Evolutionary conservation across 768 basidiomycete genomes (phyloP), one percentile per base, ranked within the genome.

Genomic region (Auricularia sp.): DNA sequence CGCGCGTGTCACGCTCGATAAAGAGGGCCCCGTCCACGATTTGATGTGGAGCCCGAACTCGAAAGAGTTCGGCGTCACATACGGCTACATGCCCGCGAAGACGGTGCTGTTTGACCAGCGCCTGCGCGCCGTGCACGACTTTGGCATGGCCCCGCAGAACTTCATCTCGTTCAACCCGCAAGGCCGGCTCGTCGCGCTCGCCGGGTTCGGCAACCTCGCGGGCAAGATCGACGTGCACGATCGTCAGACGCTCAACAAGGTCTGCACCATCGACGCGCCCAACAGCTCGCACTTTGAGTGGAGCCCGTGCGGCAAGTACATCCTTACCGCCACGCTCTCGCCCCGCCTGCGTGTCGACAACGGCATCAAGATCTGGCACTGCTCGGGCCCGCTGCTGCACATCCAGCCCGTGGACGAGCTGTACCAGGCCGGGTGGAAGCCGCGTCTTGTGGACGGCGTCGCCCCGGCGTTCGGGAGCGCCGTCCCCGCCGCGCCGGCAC

Each of bases 51-150:
- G 88, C 68, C 94, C 97, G 7, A 94, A 93, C 70, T 93, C 92
- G 62, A 93, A 95, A 75, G 97, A 99, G 76, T 99, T 99, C 73
- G 88, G 87, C 59, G 94, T 98, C 42, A 89, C 94, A 34, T 98
- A 98, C 72, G 96, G 97, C 71, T 99, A 85, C 72, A 98, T 98
- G 93, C 97, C 96, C 3, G 92, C 97, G 3, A 94, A 96, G 75
- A 85, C 88, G 0, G 87, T 90, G 81, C 75, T 98, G 11, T 97
- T 98, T 71, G 94, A 98, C 74, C 85, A 90, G 67, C 89, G 94
- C 62, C 92, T 93, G 62, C 88, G 90, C 64, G 81, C 87, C 2
- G 77, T 96, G 44, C 88, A 95, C 73, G 94, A 98, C 68, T 98
- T 98, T 69, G 96, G 94, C 56, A 79, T 88, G 4, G 84, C 88